phyloP scores from a whole-genome alignment of 2,329 filamentous ascomycete genomes.

The Colletotrichum godetiae region DNA sequence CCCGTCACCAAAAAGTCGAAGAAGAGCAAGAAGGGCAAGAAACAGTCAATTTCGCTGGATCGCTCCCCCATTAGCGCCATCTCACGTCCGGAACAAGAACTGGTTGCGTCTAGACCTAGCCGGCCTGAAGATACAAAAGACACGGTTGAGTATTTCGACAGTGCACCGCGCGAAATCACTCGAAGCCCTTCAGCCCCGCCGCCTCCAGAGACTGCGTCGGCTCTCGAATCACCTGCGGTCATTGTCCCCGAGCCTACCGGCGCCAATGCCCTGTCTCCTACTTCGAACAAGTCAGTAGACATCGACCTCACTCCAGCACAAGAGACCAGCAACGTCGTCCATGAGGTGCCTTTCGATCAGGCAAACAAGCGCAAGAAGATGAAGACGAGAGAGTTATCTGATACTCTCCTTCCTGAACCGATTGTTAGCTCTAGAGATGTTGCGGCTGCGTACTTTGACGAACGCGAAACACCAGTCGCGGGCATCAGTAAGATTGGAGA shows the following conservation, averaged over 20 bases:
- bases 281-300: conserved; percentile 30
- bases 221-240: not conserved
- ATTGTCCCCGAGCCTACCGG: not conserved
- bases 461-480: conserved; percentile 3
- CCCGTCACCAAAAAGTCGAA: conserved; percentile 36
- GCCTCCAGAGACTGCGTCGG: conserved; percentile 11
- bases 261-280: conserved; percentile 25
- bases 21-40: conserved; percentile 45
- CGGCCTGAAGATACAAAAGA: not conserved
- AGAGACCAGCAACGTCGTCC: conserved; percentile 46
- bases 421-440: conserved; percentile 40
- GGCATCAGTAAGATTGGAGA: not conserved
- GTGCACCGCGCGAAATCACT: not conserved
- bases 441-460: conserved; percentile 37
- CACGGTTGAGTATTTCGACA: conserved; percentile 10
- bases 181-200: conserved; percentile 10
- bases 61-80: not conserved
- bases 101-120: not conserved
- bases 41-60: conserved; percentile 20
- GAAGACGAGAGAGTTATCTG: conserved; percentile 42
- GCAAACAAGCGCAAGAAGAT: conserved; percentile 48
- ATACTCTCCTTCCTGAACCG: conserved; percentile 41
- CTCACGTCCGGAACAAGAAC: not conserved
- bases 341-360: conserved; percentile 51
- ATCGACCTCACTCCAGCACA: conserved; percentile 48